phyloP scores from a whole-genome alignment of 805 yeast species.

The Starmerella apicola region DNA sequence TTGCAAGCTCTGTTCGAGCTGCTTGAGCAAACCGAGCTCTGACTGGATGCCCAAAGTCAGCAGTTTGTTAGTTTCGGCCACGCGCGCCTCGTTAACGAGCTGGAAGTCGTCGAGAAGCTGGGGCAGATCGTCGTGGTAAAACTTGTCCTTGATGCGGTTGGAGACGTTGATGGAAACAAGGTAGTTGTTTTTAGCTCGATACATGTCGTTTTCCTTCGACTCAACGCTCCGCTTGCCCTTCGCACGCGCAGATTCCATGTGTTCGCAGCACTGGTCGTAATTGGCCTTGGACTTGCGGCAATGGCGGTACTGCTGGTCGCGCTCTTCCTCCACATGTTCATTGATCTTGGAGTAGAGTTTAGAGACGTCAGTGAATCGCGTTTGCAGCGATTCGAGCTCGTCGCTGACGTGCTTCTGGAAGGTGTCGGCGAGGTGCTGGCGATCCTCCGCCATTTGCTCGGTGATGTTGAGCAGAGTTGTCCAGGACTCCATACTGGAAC shows the following conservation, averaged over 20 bases:
- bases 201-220: constrained; percentile 69
- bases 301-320: constrained; percentile 40
- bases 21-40: constrained; percentile 45
- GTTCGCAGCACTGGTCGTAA: constrained; percentile 72
- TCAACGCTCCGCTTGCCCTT: constrained; percentile 55
- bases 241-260: constrained; percentile 67
- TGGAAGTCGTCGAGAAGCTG: constrained; percentile 77
- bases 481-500: constrained; percentile 83
- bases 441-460: constrained; percentile 63
- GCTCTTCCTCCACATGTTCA: constrained; percentile 40
- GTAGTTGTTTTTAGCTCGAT: constrained; percentile 72
- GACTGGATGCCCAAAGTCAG: constrained; percentile 46
- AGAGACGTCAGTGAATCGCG: constrained; percentile 42
- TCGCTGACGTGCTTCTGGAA: constrained; percentile 48
- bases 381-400: constrained; percentile 43
- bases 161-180: constrained; percentile 70
- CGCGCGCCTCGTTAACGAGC: constrained; percentile 69
- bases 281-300: constrained; percentile 52
- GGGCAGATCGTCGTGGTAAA: constrained; percentile 84
- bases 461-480: constrained; percentile 74
- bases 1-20: constrained; percentile 34
- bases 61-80: constrained; percentile 54
- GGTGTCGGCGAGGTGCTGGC: constrained; percentile 45
- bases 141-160: constrained; percentile 85
- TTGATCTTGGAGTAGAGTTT: constrained; percentile 46